Base-by-base conservation (phyloP, 2,329 filamentous ascomycete genomes). In the Grosmannia clavigera region DNA sequence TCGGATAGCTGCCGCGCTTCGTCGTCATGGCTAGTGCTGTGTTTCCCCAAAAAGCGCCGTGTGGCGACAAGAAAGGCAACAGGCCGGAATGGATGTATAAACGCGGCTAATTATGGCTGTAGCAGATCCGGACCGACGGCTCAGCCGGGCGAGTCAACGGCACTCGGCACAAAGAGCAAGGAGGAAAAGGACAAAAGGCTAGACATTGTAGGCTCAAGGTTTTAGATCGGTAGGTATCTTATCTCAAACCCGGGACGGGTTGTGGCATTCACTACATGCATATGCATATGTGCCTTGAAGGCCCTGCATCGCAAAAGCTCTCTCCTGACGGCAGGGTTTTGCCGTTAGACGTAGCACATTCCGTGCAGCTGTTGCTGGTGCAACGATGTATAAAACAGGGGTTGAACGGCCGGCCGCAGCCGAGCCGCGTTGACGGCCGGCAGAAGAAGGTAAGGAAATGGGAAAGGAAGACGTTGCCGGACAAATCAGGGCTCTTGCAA, bases 1-100 rank as follows among this genome's bases (percentile, higher is more conserved):
- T 55, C 55, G 60, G 60, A 16, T 61, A 59, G 48, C 60, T 57
- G 54, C 60, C 11, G 27, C 43, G 14, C 19, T 22, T 58, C 48
- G 48, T 55, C 25, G 9, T 33, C 22, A 14, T 53, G 40, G 33
- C 43, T 33, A 46, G 11, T 46, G 29, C 52, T 57, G 57, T 60
- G 55, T 31, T 14, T 16, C 55, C 33, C n/a, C 46, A 31, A 19
- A 4, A 59, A 53, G 38, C 46, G 5, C 46, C 55, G 22, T 5
- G 2, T 12, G 53, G 19, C 14, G 14, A 5, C 6, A 11, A 19
- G 9, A 19, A 55, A 25, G 10, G 11, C 54, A 29, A 35, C 5
- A 4, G 52, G 4, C 7, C 7, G 2, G 11, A 22, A n/a, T 22
- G 19, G 29, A 16, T 2, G 12, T 19, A 16, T 31, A 22, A 38